Base-by-base conservation (phyloP, 2,329 filamentous ascomycete genomes). In the Monilinia laxa region DNA sequence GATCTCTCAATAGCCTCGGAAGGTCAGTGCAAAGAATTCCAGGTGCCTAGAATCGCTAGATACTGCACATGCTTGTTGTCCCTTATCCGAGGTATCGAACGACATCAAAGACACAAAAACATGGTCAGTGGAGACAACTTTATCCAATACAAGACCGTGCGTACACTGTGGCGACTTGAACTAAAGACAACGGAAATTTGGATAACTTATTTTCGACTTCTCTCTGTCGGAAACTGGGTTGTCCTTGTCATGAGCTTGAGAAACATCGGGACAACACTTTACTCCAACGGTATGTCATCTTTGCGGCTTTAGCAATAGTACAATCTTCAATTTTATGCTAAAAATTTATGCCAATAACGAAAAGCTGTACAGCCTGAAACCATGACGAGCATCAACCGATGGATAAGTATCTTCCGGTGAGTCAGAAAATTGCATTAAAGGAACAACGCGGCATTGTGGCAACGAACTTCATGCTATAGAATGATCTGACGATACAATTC, bases 111-210 rank as follows among this genome's bases (percentile, higher is more conserved):
- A 59, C 56, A 57, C 1, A 11, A 60, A 38, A 60, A 23, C 20
- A 49, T 23, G 42, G 57, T 23, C 25, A 35, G 42, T 60, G 42
- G 57, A 60, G 57, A 60, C 20, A 49, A 49, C 57, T 60, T 38
- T 49, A 51, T 51, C 20, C 57, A 49, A 23, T 51, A 60, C 57
- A 60, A 25, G 45, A 35, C 25, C 42, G 42, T 60, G 57, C n/a
- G n/a, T n/a, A 12, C 11, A 51, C 45, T 49, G 45, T 49, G 10
- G n/a, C 47, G 10, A 14, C n/a, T 51, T 25, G 47, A 51, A 28
- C 28, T 25, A 20, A 31, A 28, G 25, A 35, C 14, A 31, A 31
- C 42, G 25, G 28, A 49, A 60, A 60, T 49, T 49, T 49, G 20
- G 57, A 49, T 35, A 28, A n/a, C 7, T 28, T 60, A 49, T 35